These are phyloP conservation scores for Nicotiana tomentosiformis DNA, from an alignment of 257 asterid species.

Conservation along the genomic window DNA sequence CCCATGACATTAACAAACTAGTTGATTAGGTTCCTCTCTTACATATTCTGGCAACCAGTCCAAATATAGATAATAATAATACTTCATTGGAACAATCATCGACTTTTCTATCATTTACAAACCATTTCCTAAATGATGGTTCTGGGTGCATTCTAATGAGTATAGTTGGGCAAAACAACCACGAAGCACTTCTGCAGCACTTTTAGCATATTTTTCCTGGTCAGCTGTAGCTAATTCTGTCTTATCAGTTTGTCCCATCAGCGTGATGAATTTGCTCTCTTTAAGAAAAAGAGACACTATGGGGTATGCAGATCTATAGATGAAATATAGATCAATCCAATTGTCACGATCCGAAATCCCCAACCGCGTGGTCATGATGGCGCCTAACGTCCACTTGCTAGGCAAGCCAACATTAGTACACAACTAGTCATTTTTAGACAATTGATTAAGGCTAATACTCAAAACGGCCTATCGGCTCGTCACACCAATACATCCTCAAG, in stretches of 20 bases:
- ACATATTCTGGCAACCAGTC: background rate
- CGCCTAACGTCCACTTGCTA: too few relatives aligned
- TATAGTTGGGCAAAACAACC: background rate
- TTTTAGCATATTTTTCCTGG: background rate
- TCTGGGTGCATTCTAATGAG: background rate
- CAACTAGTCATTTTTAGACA: too few relatives aligned
- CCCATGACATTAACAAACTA: background rate
- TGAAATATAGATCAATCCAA: background rate
- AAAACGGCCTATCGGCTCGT: too few relatives aligned
- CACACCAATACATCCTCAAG: background rate
- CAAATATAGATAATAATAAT: background rate
- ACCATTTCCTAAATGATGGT: background rate
- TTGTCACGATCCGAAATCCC: too few relatives aligned
- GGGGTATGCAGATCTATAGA: background rate
- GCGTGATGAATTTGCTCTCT: background rate
- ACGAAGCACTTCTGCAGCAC: background rate
- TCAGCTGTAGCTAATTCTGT: background rate
- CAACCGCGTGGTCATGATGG: too few relatives aligned
- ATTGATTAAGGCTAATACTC: too few relatives aligned
- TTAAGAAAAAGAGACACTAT: background rate
- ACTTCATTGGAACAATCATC: background rate
- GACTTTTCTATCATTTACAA: background rate
- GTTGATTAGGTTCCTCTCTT: background rate
- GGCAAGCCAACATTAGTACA: too few relatives aligned
- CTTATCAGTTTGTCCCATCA: background rate